Evolutionary conservation across 768 basidiomycete genomes (phyloP), one percentile per base, ranked within the genome.

Genomic region (Suillus decipiens): DNA sequence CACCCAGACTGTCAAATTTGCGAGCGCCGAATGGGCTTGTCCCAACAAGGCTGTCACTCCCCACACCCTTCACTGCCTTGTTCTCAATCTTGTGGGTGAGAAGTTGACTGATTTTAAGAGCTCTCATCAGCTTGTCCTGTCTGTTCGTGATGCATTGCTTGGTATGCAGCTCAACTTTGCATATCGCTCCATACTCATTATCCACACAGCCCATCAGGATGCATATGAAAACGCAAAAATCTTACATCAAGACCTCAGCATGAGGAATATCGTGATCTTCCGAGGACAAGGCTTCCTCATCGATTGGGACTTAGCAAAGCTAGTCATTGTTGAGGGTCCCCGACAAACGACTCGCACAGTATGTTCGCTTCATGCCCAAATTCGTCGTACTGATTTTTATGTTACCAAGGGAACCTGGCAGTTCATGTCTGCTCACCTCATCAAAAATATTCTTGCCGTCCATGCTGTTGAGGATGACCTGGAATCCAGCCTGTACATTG

Each of bases 351-450:
- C 61, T 22, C 12, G 24, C 5, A 57, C 37, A n/a, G 53, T 45
- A 15, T 47, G 24, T 62, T 24, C 19, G 2, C 3, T 17, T 55
- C 3, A 42, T 9, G 8, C 14, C 7, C 36, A 31, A 9, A 24
- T 0, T 56, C 24, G 10, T 47, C 11, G 10, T 5, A 45, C 28
- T 48, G 28, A 47, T 3, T 55, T 9, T 1, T 14, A n/a, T n/a
- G n/a, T n/a, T n/a, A n/a, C n/a, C n/a, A n/a, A 62, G 61, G 61
- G 61, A 28, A 62, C 61, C 39, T 62, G 53, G 61, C 54, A 62
- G 45, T 24, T 47, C 5, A 47, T 47, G 45, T 47, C 45, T 6
- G 45, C 45, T 7, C 45, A 47, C 45, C 61, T 62, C 24, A 0
- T 62, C 28, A 24, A 56, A 5, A n/a, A 62, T 15, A 19, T 7